A percentile compares a stretch with the other conserved stretches of the same genome.
These are phyloP conservation scores for Quercus phellos DNA, from an alignment of 331 rosid genomes.

Conservation along the genomic window DNA sequence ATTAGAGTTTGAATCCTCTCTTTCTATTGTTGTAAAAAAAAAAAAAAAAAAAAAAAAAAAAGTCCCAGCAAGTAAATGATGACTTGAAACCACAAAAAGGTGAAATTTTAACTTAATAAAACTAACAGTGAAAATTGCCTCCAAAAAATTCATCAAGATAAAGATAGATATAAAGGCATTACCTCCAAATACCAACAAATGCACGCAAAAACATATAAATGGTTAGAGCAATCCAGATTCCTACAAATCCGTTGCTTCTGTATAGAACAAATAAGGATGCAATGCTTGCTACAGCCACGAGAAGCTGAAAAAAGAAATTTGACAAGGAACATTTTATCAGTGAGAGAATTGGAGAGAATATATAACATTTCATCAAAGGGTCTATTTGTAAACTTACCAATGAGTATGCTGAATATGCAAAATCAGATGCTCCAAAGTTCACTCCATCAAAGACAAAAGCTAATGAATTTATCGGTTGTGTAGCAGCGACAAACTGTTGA, in stretches of 20 bases:
- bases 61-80: no score
- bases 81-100: no score
- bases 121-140: no score
- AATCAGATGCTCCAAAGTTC: constrained; percentile 94
- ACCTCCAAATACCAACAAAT: constrained; percentile 90
- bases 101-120: no score
- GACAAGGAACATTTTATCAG: neutral
- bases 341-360: neutral
- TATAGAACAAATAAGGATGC: constrained; percentile 53
- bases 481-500: constrained; percentile 83
- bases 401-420: constrained; percentile 86
- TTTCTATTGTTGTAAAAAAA: no score
- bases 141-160: no score
- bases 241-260: constrained; percentile 60
- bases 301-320: constrained; percentile 39
- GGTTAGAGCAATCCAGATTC: constrained; percentile 87
- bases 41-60: no score
- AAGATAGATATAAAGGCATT: neutral
- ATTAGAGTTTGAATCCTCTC: no score
- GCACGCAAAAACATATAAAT: constrained; percentile 81
- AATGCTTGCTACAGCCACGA: constrained; percentile 69
- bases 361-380: neutral
- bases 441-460: constrained; percentile 95
- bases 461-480: constrained; percentile 85
- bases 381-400: constrained; percentile 43